These are phyloP conservation scores for Knoxdaviesia proteae DNA, from an alignment of 2,329 filamentous ascomycete species.

Conservation along the genomic window DNA sequence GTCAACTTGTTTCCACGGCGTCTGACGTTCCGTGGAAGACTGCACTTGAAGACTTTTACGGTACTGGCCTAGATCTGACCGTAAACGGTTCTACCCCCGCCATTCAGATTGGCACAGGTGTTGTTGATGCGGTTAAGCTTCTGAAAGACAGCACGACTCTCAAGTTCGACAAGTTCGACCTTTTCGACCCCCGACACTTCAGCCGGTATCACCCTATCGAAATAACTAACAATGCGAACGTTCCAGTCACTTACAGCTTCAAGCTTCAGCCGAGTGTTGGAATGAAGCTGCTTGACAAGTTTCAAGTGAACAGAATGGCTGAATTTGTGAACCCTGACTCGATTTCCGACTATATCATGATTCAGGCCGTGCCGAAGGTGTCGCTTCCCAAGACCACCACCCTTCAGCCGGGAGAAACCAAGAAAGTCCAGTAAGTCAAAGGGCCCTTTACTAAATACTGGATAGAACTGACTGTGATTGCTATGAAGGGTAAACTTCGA, in stretches of 20 bases:
- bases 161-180: constrained; percentile 21
- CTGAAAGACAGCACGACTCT: constrained; percentile 18
- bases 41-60: constrained; percentile 8
- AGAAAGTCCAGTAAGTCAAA: constrained; percentile 3
- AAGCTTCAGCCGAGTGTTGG: constrained; percentile 12
- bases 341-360: constrained; percentile 1
- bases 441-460: too few species aligned
- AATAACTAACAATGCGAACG: constrained; percentile 22
- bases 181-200: constrained; percentile 27
- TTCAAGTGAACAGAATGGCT: too few species aligned
- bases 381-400: constrained; percentile 3
- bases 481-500: too few species aligned
- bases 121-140: constrained; percentile 24
- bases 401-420: constrained; percentile 10
- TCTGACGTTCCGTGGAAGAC: constrained; percentile 1
- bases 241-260: constrained; percentile 19
- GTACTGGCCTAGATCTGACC: constrained; percentile 20
- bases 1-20: constrained; percentile 1
- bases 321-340: neutral
- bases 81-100: constrained; percentile 19
- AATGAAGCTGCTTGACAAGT: constrained; percentile 2
- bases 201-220: constrained; percentile 11
- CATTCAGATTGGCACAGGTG: constrained; percentile 22
- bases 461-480: too few species aligned
- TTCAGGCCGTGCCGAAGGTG: neutral